These are phyloP conservation scores for Raphidocelis subcapitata DNA, from an alignment of 139 green algal genomes.

Conservation along the genomic window DNA sequence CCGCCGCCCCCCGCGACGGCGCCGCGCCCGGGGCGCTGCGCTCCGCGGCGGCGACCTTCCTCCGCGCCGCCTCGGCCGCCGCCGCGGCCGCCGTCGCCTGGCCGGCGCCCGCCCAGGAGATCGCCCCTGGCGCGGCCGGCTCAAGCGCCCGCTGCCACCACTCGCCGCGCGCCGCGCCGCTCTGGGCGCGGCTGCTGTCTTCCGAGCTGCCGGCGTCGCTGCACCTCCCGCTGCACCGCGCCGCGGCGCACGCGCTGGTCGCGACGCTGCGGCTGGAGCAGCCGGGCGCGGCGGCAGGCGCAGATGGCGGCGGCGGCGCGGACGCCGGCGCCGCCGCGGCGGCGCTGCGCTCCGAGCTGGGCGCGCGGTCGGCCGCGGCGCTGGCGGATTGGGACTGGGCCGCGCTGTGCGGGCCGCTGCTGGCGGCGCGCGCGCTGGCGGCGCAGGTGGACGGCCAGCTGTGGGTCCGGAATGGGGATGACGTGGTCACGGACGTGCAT, in stretches of 20 bases:
- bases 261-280: background rate
- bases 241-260: background rate
- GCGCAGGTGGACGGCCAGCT: conserved; percentile 26
- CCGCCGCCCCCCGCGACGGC: no score
- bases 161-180: no score
- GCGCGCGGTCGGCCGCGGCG: background rate
- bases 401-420: background rate
- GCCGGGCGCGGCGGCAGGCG: background rate
- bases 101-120: no score
- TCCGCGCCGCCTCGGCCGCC: no score
- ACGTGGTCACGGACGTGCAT: conserved; percentile 20
- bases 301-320: background rate
- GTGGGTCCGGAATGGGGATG: conserved; percentile 50
- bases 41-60: no score
- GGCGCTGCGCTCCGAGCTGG: conserved; percentile 7
- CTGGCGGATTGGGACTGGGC: conserved; percentile 6
- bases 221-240: conserved; percentile 38
- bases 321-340: background rate
- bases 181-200: conserved; percentile 29
- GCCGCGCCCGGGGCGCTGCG: no score
- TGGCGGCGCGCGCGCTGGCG: background rate
- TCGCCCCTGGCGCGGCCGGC: no score
- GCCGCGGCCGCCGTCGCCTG: no score
- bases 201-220: conserved; percentile 11
- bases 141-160: no score